Percentiles rank a stretch among this genome's conserved stretches.
phyloP scores from a whole-genome alignment of 352 stramenopile species.

The Aphanomyces euteiches region DNA sequence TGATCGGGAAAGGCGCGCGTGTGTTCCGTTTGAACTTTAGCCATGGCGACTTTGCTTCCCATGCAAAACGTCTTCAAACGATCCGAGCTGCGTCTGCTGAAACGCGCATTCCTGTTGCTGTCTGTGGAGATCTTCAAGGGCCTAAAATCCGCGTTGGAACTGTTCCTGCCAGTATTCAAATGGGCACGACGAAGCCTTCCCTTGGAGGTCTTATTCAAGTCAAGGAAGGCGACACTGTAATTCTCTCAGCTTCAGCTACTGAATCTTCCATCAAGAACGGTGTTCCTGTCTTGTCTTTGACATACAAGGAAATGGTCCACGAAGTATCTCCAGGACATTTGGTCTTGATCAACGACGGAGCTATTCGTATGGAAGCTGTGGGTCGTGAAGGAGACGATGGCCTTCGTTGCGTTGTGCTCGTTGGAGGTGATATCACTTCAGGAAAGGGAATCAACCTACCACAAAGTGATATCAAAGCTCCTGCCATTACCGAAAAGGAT shows the following conservation, averaged over 20 bases:
- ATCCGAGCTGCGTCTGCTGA: neutral
- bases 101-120: slow-evolving; percentile 2
- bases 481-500: slow-evolving; percentile 26
- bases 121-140: slow-evolving; percentile 18
- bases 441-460: slow-evolving; percentile 30
- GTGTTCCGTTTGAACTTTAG: slow-evolving; percentile 29
- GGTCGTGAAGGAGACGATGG: neutral
- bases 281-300: slow-evolving; percentile 7
- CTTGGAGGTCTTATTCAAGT: slow-evolving; percentile 13
- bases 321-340: slow-evolving; percentile 22
- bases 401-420: slow-evolving; percentile 10
- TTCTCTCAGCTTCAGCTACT: slow-evolving; percentile 8
- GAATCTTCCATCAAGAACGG: slow-evolving; percentile 11
- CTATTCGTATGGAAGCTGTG: slow-evolving; percentile 22
- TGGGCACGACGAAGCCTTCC: slow-evolving; percentile 2
- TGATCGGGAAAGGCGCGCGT: slow-evolving; percentile 18
- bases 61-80: slow-evolving; percentile 1
- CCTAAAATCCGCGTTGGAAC: slow-evolving; percentile 28
- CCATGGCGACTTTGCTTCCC: slow-evolving; percentile 21
- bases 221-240: slow-evolving; percentile 7
- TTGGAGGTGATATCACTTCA: slow-evolving; percentile 18
- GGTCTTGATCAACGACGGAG: slow-evolving; percentile 29
- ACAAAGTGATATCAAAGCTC: slow-evolving; percentile 25
- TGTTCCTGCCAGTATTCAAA: slow-evolving; percentile 1
- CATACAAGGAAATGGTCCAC: slow-evolving; percentile 26